These are phyloP conservation scores for Corynascus novoguineensis DNA, from an alignment of 495 filamentous ascomycete species.

Conservation along the genomic window DNA sequence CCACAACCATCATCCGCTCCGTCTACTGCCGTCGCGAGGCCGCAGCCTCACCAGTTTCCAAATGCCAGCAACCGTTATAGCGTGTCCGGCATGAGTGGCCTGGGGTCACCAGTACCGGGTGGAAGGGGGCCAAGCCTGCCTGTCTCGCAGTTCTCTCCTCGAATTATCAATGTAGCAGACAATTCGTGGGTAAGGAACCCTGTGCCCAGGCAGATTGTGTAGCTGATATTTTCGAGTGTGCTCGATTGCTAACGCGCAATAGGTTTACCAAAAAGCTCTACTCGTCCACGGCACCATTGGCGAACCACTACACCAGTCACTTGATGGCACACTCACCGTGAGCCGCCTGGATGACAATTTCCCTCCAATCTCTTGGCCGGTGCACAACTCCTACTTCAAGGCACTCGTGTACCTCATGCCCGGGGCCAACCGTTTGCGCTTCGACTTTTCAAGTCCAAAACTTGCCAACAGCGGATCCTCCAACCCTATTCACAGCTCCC, in stretches of 20 bases:
- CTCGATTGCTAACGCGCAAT: conserved; percentile 10
- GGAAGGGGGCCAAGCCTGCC: conserved; percentile 48
- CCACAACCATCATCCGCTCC: conserved; percentile 30
- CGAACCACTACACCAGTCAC: conserved; percentile 59
- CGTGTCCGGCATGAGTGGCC: conserved; percentile 49
- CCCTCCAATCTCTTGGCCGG: conserved; percentile 75
- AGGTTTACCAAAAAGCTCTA: conserved; percentile 88
- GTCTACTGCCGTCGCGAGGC: conserved; percentile 28
- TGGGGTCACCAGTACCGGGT: conserved; percentile 52
- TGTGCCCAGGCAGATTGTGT: not conserved
- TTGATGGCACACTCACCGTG: conserved; percentile 76
- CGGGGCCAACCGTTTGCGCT: conserved; percentile 75
- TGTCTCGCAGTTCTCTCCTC: conserved; percentile 71
- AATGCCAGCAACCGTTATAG: conserved; percentile 38
- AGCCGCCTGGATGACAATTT: conserved; percentile 79
- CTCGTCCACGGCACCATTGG: conserved; percentile 74
- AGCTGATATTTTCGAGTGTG: too few relatives aligned
- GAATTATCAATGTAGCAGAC: conserved; percentile 68
- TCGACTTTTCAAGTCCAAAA: conserved; percentile 82
- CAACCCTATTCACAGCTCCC: conserved; percentile 67
- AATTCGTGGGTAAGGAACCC: conserved; percentile 69
- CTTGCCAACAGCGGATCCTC: conserved; percentile 63
- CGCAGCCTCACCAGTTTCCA: conserved; percentile 40
- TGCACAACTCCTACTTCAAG: conserved; percentile 83
- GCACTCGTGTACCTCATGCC: conserved; percentile 79